Conservation (phyloP, 768 basidiomycete species). For the Lactifluus volemus region DNA sequence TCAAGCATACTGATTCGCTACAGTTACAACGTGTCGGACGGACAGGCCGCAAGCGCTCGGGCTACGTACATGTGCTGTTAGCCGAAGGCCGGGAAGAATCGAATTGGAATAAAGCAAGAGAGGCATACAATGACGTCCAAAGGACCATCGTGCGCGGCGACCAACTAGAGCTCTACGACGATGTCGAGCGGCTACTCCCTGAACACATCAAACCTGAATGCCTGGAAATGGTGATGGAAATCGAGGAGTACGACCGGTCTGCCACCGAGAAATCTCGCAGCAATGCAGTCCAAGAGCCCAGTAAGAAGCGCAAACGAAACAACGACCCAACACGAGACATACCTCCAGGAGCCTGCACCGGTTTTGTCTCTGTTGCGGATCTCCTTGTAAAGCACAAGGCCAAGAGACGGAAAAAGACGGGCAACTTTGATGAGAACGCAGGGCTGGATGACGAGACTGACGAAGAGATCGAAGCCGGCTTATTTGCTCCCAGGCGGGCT, state of each 20-base stretch:
- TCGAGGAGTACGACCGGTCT: conserved; percentile 57
- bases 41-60: conserved; percentile 87
- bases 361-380: conserved; percentile 63
- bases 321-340: conserved; percentile 62
- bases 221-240: conserved; percentile 76
- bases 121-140: conserved; percentile 82
- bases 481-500: conserved; percentile 42
- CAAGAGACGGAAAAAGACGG: conserved; percentile 35
- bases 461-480: conserved; percentile 52
- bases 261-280: conserved; percentile 31
- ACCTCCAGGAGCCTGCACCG: conserved; percentile 58
- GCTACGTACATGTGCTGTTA: conserved; percentile 84
- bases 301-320: conserved; percentile 61
- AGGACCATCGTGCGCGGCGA: conserved; percentile 78
- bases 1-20: not conserved
- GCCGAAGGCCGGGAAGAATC: conserved; percentile 85
- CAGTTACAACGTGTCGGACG: conserved; percentile 94
- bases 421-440: conserved; percentile 38
- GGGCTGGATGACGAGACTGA: conserved; percentile 64
- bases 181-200: conserved; percentile 82
- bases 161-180: conserved; percentile 85
- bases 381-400: conserved; percentile 43
- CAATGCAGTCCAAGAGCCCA: conserved; percentile 26
- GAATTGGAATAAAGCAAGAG: conserved; percentile 84
- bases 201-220: conserved; percentile 66